phyloP scores from a whole-genome alignment of 257 asterid species.

The Penstemon barbatus region DNA sequence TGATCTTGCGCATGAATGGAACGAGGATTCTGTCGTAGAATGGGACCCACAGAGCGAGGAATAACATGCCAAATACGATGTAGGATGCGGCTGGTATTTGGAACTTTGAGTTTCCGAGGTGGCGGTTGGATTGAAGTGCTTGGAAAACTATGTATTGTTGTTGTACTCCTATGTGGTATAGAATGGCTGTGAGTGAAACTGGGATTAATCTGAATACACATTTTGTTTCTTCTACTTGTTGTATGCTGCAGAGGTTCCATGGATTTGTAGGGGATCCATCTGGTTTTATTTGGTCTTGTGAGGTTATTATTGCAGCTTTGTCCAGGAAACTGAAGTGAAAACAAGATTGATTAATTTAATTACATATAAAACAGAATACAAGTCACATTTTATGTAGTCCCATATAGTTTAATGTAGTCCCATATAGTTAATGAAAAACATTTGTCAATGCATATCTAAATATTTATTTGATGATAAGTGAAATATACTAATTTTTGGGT shows the following conservation, averaged over 20 bases:
- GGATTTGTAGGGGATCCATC: conserved; percentile 59
- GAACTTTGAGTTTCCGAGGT: conserved; percentile 49
- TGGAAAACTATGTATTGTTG: conserved; percentile 75
- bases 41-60: conserved; percentile 57
- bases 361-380: too few species aligned
- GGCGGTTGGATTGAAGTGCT: conserved; percentile 69
- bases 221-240: conserved; percentile 72
- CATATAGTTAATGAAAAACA: too few species aligned
- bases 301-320: conserved; percentile 63
- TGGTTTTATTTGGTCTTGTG: conserved; percentile 41
- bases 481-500: too few species aligned
- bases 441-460: too few species aligned
- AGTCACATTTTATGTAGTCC: too few species aligned
- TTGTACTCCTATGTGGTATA: conserved; percentile 54
- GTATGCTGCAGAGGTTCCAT: conserved; percentile 61
- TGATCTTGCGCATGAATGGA: conserved; percentile 39
- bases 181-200: conserved; percentile 53
- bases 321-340: conserved; percentile 46
- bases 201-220: conserved; percentile 65
- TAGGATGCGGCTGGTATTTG: conserved; percentile 72
- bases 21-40: conserved; percentile 62
- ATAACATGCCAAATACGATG: conserved; percentile 62
- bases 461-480: too few species aligned
- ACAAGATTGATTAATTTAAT: too few species aligned
- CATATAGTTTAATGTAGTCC: too few species aligned